Percentiles rank a stretch among this genome's conserved stretches.
Conservation (phyloP, 2,329 filamentous ascomycete genomes). For the Ophiocordyceps camponoti-leonardi region DNA sequence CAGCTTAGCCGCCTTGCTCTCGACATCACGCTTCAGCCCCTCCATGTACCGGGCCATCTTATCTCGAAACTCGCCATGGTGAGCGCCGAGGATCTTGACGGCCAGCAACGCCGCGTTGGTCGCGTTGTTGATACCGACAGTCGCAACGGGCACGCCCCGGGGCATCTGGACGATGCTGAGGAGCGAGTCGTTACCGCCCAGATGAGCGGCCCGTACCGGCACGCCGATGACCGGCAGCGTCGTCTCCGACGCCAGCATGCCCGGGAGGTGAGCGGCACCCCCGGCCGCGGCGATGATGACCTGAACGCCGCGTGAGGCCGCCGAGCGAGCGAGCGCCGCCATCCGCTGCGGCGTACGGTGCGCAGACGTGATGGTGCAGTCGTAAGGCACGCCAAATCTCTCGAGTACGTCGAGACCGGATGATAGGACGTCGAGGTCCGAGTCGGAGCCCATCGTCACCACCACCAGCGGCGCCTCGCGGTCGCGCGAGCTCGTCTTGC, state of each 20-base stretch:
- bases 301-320: conserved; percentile 47
- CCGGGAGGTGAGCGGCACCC: conserved; percentile 55
- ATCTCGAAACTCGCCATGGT: conserved; percentile 35
- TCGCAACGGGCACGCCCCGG: conserved; percentile 53
- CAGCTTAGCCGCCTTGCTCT: conserved; percentile 41
- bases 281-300: conserved; percentile 64
- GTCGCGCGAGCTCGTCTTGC: conserved; percentile 8
- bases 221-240: conserved; percentile 62
- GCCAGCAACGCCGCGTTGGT: conserved; percentile 63
- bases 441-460: conserved; percentile 74
- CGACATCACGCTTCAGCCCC: conserved; percentile 45
- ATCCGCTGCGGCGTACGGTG: conserved; percentile 59
- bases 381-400: conserved; percentile 55
- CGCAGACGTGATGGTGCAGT: conserved; percentile 61
- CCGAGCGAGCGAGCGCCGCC: conserved; percentile 46
- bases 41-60: conserved; percentile 44
- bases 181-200: conserved; percentile 56
- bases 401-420: conserved; percentile 49
- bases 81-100: conserved; percentile 45
- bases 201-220: conserved; percentile 54
- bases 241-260: conserved; percentile 59
- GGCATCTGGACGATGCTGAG: conserved; percentile 68
- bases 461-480: conserved; percentile 41
- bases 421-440: conserved; percentile 51
- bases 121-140: conserved; percentile 65